Evolutionary conservation across 2,329 filamentous ascomycete species (phyloP), one percentile per base, ranked within the genome.

Genomic region (Zasmidium cellare): DNA sequence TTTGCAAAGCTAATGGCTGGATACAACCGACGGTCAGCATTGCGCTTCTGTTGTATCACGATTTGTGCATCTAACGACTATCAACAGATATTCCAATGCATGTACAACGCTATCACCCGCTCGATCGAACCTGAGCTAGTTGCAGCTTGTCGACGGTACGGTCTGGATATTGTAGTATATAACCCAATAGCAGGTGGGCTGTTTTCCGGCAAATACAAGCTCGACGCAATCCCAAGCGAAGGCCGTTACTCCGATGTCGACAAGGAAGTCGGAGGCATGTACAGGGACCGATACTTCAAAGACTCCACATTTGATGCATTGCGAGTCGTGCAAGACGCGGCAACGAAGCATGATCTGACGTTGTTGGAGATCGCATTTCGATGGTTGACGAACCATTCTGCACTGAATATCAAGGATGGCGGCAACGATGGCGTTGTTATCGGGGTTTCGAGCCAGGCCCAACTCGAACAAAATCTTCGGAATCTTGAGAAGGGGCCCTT

Each of bases 341-440:
- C 72, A 0, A 69, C 69, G 63, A 75, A 77, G 63, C 72, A 79
- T 63, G 71, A 71, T 1, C 28, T 82, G 28, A 86, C 83, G 5
- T 75, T 89, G 70, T 81, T 90, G 49, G 89, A 92, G 75, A 84
- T 82, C 19, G 88, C 88, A 2, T 76, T 92, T 68, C 81, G 89
- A 50, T 92, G 89, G 88, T 74, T 80, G 53, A 81, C 83, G 53
- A 87, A 91, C 70, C 89, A 92, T 46, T 9, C 7, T 18, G 41
- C 41, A n/a, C n/a, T 46, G n/a, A n/a, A 46, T n/a, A 46, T 46
- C 9, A 20, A 20, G 16, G 16, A 46, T 18, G 16, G 41, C 7
- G 41, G 41, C 7, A 46, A 46, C 18, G 76, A 79, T 66, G 74
- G 68, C 9, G 68, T 78, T 14, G 69, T 79, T 52, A 71, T 78